Evolutionary conservation across 805 yeast genomes (phyloP), one percentile per base, ranked within the genome.

Genomic region (Sporopachydermia lactativora): DNA sequence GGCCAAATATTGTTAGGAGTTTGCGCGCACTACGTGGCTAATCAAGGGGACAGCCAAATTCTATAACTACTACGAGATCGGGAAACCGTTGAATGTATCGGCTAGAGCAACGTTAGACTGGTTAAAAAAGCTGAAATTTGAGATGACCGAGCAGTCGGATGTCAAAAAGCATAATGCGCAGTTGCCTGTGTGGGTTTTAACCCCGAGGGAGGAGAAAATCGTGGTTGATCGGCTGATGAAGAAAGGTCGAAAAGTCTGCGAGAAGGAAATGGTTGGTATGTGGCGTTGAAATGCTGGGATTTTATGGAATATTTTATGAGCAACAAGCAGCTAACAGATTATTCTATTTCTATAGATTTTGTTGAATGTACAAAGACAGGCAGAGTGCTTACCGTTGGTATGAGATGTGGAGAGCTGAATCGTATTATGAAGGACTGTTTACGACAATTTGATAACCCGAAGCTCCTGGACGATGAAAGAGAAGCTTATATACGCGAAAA

Each of bases 181-280:
- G 28, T 44, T 51, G 3, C 63, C 64, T 2, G 49, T 53, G n/a
- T 60, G 64, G 64, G 52, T 60, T 39, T 47, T 60, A 34, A 58
- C 64, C 4, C 64, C 64, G 3, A 43, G 54, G 44, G 64, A 60
- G 37, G 64, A 60, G 41, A 57, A 54, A 46, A 55, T 50, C 43
- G 49, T 60, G 34, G 50, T 58, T 4, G 47, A 52, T 28, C 50
- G 52, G 38, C 48, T 36, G 5, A 18, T 17, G n/a, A 36, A 36
- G 18, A 36, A 14, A 36, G 18, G 16, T n/a, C 11, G 39, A 14
- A 34, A 36, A 36, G 39, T 36, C 34, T 36, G 39, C 19, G 18
- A 16, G 5, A 8, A 36, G 18, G 14, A 14, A n/a, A 15, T 36
- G 11, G 5, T 17, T 11, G 39, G 39, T 36, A 36, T 36, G 39